Evolutionary conservation across 2,329 filamentous ascomycete genomes (phyloP).

Genomic region (Aspergillus brasiliensis): DNA sequence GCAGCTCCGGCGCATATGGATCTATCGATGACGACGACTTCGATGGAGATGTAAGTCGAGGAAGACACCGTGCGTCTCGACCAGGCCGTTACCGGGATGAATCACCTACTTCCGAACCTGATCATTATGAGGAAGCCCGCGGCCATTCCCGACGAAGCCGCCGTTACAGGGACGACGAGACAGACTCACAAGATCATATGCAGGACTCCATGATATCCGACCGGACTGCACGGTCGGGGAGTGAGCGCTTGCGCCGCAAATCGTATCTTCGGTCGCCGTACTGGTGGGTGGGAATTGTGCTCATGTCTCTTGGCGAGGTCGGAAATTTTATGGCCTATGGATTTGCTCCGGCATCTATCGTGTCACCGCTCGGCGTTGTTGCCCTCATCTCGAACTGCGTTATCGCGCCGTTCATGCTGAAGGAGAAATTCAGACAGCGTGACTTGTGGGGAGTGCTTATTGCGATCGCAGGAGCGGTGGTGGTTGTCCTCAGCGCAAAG

Average conservation of each 20-base stretch:
- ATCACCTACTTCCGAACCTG: slow-evolving; percentile 24
- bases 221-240: slow-evolving; percentile 41
- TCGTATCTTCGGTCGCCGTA: slow-evolving; percentile 88
- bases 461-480: slow-evolving; percentile 83
- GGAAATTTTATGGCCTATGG: slow-evolving; percentile 98
- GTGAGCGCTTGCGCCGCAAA: slow-evolving; percentile 54
- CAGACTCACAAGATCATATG: slow-evolving; percentile 41
- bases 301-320: slow-evolving; percentile 91
- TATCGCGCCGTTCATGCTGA: slow-evolving; percentile 90
- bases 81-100: slow-evolving; percentile 21
- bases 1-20: slow-evolving; percentile 45
- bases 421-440: slow-evolving; percentile 80
- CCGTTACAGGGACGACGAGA: slow-evolving; percentile 36
- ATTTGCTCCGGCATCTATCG: slow-evolving; percentile 95
- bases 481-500: slow-evolving; percentile 88
- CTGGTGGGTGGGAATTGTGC: slow-evolving; percentile 92
- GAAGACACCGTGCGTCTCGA: slow-evolving; percentile 7
- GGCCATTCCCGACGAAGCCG: slow-evolving; percentile 17
- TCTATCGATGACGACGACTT: slow-evolving; percentile 34
- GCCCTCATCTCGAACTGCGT: slow-evolving; percentile 95
- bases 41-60: slow-evolving; percentile 11
- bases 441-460: slow-evolving; percentile 89
- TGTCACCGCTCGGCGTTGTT: slow-evolving; percentile 94
- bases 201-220: slow-evolving; percentile 43
- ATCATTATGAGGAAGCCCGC: slow-evolving; percentile 38